Conservation (phyloP, 2,329 filamentous ascomycete genomes). For the Xylaria polymorpha region DNA sequence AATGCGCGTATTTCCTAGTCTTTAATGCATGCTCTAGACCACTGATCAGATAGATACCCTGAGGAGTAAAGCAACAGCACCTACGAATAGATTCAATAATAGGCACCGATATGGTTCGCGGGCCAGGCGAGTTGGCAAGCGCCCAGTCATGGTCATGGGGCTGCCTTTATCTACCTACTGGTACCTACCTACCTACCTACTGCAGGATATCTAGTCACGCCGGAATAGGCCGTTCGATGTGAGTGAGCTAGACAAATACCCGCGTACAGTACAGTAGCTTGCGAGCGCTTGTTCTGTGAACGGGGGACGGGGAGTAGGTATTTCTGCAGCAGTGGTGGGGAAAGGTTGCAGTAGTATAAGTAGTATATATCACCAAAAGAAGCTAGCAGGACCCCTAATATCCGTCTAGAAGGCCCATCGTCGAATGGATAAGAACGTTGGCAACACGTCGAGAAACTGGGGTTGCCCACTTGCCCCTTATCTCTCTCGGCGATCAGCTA, state of each 20-base stretch:
- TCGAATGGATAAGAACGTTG: constrained; percentile 2
- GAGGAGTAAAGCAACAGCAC: background rate
- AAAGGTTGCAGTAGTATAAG: constrained; percentile 6
- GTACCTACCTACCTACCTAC: constrained; percentile 8
- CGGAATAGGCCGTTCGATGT: constrained; percentile 1
- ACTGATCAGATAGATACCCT: background rate
- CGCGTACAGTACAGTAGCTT: background rate
- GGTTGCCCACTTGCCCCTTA: constrained; percentile 14
- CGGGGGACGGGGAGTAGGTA: background rate
- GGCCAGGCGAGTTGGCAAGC: constrained; percentile 23
- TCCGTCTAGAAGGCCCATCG: constrained; percentile 7
- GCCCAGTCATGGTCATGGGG: constrained; percentile 27
- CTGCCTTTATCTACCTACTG: constrained; percentile 16
- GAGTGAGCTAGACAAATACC: constrained; percentile 1
- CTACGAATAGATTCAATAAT: constrained; percentile 3
- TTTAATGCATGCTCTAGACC: background rate
- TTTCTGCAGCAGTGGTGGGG: constrained; percentile 17
- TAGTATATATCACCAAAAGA: constrained; percentile 17
- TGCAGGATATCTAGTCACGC: constrained; percentile 8
- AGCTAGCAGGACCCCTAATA: constrained; percentile 28
- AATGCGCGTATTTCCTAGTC: constrained; percentile 4
- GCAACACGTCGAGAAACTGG: constrained; percentile 11
- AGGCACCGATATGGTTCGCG: constrained; percentile 17
- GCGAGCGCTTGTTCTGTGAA: constrained; percentile 4
- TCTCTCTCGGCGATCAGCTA: constrained; percentile 24